Base-by-base conservation (phyloP, 2,329 filamentous ascomycete genomes). In the Aureobasidium sp. region DNA sequence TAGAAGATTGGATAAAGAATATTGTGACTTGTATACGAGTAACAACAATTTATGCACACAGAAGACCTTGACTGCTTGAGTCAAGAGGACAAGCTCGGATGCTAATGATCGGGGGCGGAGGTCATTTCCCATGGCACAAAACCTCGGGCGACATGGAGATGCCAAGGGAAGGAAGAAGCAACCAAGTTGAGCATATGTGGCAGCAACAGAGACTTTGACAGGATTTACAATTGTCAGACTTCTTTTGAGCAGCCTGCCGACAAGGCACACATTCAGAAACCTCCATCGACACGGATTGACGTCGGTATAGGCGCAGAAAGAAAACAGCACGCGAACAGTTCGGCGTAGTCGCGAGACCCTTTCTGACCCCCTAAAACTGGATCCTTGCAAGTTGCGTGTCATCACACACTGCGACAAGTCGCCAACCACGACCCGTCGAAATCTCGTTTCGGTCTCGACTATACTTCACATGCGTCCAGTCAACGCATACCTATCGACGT, bases 401-500 rank as follows among this genome's bases (percentile, higher is more conserved):
- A 59, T 48, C 55, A 59, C 42, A 48, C 39, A 27, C 27, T 44
- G 36, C 27, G 20, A 32, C 26, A 36, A 56, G 37, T 46, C 53
- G 26, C n/a, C 51, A 36, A 36, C n/a, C 20, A 37, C 50, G 50
- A 48, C 41, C 27, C 50, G 50, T 32, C 50, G 34, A 39, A 60
- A 55, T 34, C 36, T 62, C 51, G 55, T 23, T 39, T 57, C 46
- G 37, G 46, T 47, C 41, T 61, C 51, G 56, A 60, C 29, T 29
- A 48, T 53, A 9, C 55, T 44, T 59, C 34, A 32, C 46, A 55
- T 58, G 61, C 61, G 63, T 50, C 62, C 50, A 53, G 58, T 60
- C 42, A n/a, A 62, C 37, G 50, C 47, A 41, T 23, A 32, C 50
- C 32, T 42, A 32, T 53, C 55, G 41, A 57, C 60, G 29, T 32